Percentiles rank a stretch among this genome's conserved stretches.
phyloP scores from a whole-genome alignment of 225 moss, liverwort and hornwort species.

The Asterella californica region DNA sequence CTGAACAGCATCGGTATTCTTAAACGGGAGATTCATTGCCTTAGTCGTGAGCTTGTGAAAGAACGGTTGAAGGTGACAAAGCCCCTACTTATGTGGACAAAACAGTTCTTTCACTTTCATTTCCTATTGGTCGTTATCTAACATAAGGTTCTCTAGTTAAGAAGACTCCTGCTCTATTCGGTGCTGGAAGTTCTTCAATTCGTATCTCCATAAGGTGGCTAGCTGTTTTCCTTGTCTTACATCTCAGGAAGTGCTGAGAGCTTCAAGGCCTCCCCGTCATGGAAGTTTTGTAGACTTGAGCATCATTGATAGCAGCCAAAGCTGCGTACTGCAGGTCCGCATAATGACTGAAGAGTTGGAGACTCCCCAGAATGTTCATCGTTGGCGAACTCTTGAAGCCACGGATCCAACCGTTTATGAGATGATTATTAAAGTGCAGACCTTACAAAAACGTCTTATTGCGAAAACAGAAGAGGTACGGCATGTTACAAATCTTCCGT shows the following conservation, averaged over 20 bases:
- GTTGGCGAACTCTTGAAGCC: conserved; percentile 61
- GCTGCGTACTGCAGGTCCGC: conserved; percentile 42
- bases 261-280: not conserved
- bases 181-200: not conserved
- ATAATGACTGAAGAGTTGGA: conserved; percentile 70
- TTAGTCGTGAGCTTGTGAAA: conserved; percentile 44
- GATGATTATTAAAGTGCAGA: conserved; percentile 66
- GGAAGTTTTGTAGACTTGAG: not conserved
- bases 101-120: not conserved
- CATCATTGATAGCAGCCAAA: not conserved
- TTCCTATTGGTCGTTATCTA: not conserved
- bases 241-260: not conserved
- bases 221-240: not conserved
- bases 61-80: conserved; percentile 56
- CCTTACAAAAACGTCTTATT: conserved; percentile 62
- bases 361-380: conserved; percentile 70
- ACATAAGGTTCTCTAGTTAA: not conserved
- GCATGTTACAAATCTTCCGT: not conserved
- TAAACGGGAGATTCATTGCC: conserved; percentile 49
- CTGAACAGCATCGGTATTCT: conserved; percentile 40
- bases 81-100: not conserved
- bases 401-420: conserved; percentile 60
- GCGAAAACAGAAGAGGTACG: conserved; percentile 61
- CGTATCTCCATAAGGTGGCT: not conserved
- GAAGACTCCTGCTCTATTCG: not conserved